Conservation (phyloP, 1,284 basidiomycete species). For the Bondarzewia mesenterica region DNA sequence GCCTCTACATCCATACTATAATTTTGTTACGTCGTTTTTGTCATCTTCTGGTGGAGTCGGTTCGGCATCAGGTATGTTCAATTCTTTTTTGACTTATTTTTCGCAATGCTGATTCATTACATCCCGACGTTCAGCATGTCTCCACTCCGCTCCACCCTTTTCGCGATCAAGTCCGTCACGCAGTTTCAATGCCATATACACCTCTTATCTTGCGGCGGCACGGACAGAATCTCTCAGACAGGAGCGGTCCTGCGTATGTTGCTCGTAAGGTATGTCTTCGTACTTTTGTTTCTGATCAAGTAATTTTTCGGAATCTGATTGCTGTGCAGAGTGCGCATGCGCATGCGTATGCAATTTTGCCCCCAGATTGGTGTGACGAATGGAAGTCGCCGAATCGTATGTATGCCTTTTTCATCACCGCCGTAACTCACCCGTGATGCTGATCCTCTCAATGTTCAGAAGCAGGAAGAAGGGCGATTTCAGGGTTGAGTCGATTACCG, state of each 20-base stretch:
- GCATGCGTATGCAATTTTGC: too few relatives aligned
- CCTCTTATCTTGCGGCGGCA: neutral
- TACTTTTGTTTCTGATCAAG: too few relatives aligned
- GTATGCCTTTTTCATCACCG: too few relatives aligned
- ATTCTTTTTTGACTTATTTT: neutral
- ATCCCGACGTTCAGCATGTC: too few relatives aligned
- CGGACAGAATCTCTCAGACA: neutral
- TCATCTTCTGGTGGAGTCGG: neutral
- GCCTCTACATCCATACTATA: neutral
- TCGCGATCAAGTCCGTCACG: neutral
- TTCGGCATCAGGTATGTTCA: neutral
- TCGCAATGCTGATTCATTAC: too few relatives aligned
- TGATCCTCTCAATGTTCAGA: too few relatives aligned
- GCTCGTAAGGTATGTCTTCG: neutral
- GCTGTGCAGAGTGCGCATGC: too few relatives aligned
- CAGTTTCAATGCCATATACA: neutral
- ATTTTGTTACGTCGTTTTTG: neutral
- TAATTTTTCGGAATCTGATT: neutral
- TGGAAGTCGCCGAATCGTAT: too few relatives aligned
- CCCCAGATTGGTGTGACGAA: too few relatives aligned
- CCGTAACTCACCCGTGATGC: too few relatives aligned
- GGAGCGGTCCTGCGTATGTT: neutral
- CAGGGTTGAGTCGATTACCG: too few relatives aligned
- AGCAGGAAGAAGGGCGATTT: too few relatives aligned
- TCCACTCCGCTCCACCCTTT: neutral